Base-by-base conservation (phyloP, 2,329 filamentous ascomycete genomes). In the Curvularia verruculosa region DNA sequence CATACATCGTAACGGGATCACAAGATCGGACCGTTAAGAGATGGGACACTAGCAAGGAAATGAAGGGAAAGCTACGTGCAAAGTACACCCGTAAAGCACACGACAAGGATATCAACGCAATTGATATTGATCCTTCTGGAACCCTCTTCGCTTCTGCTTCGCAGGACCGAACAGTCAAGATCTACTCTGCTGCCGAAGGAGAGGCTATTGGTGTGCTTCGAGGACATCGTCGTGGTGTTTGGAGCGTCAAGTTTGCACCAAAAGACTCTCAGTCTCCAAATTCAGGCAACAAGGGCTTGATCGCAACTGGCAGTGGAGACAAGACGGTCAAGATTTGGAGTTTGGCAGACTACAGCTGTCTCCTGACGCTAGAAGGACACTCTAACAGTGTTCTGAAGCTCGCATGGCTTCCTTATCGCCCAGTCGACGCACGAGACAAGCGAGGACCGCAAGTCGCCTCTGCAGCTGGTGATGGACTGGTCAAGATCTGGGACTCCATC, bases 301-400 rank as follows among this genome's bases (percentile, higher is more conserved):
- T 96, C 12, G 84, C 96, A 26, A 98, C 95, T 0, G 95, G 92
- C 34, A 96, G 91, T 66, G 95, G 94, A 70, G 95, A 99, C 77
- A 97, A 97, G 79, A 98, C 92, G 0, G 85, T 98, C 70, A 96
- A 96, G 75, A 84, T 99, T 9, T 99, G 96, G 96, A 97, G 86
- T 73, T 81, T 99, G 60, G 85, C 89, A 2, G 93, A 96, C 77
- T 99, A 97, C 78, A 91, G 87, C 64, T 99, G 95, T 77, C 81
- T 99, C 44, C 84, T 94, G 55, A 98, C 95, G 0, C 95, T 98
- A 54, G 96, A 99, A 77, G 95, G 95, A 0, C 95, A 99, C 76
- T 94, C 92, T 5, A 96, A 98, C 79, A 96, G 91, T 68, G 90
- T 99, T 2, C 82, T 99, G 29, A 98, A 98, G 78, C 90, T 96